Conservation (phyloP, 2,329 filamentous ascomycete species). For the Alternaria incomplexa region DNA sequence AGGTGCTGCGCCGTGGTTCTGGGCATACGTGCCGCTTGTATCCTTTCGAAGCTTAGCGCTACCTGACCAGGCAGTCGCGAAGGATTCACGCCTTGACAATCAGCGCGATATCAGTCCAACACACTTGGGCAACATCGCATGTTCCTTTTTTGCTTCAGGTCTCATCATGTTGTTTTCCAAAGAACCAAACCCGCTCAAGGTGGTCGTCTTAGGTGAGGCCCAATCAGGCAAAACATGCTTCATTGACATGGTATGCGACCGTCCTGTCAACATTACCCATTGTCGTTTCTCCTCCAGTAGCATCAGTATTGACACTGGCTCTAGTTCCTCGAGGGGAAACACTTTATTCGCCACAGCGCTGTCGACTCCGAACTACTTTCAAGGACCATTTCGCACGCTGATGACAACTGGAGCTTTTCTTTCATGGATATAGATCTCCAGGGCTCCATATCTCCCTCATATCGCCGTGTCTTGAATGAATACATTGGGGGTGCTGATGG, state of each 20-base stretch:
- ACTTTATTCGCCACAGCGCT: conserved; percentile 8
- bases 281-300: neutral
- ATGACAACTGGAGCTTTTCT: conserved; percentile 5
- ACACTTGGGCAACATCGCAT: neutral
- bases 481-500: conserved; percentile 23
- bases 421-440: conserved; percentile 30
- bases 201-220: conserved; percentile 31
- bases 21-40: neutral
- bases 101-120: neutral
- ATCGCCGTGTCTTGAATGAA: neutral
- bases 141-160: neutral
- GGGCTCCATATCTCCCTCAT: conserved; percentile 12
- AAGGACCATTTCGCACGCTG: conserved; percentile 16
- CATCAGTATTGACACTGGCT: neutral
- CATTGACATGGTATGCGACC: conserved; percentile 26
- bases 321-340: conserved; percentile 14
- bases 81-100: neutral
- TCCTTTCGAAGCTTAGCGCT: neutral
- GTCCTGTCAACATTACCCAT: neutral
- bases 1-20: neutral
- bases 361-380: conserved; percentile 8
- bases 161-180: neutral
- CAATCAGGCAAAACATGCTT: conserved; percentile 37
- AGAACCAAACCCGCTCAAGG: neutral
- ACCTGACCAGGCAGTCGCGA: neutral